A percentile compares a stretch with the other conserved stretches of the same genome.
Evolutionary conservation across 2,329 filamentous ascomycete species (phyloP).

Genomic region (Clarireedia homoeocarpa): DNA sequence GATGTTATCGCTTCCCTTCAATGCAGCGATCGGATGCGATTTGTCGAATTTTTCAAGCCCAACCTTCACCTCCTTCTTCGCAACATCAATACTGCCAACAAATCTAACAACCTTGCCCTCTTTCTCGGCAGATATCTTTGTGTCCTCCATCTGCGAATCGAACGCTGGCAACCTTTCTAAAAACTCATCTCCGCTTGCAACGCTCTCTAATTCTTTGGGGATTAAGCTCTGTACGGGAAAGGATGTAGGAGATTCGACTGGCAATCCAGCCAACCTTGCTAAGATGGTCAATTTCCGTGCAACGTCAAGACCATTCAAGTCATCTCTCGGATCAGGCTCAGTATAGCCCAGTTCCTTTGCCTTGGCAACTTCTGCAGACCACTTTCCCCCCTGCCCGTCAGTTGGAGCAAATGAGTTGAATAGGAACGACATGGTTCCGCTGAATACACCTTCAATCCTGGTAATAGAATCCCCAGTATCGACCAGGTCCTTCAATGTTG

Average conservation of each 20-base stretch:
- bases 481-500: constrained; percentile 87
- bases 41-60: constrained; percentile 84
- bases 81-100: constrained; percentile 86
- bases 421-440: constrained; percentile 93
- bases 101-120: constrained; percentile 90
- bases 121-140: constrained; percentile 76
- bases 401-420: constrained; percentile 95
- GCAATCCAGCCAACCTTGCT: constrained; percentile 74
- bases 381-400: constrained; percentile 66
- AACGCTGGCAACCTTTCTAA: constrained; percentile 71
- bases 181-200: constrained; percentile 76
- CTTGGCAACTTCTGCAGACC: constrained; percentile 85
- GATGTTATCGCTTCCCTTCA: constrained; percentile 98
- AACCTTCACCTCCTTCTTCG: constrained; percentile 76
- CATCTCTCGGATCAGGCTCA: constrained; percentile 79
- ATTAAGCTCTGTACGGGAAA: constrained; percentile 95
- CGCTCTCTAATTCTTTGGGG: constrained; percentile 74
- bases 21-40: constrained; percentile 81
- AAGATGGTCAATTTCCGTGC: constrained; percentile 96
- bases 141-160: constrained; percentile 81
- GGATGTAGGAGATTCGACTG: constrained; percentile 72
- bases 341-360: constrained; percentile 92
- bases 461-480: constrained; percentile 87
- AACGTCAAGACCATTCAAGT: constrained; percentile 81
- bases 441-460: constrained; percentile 95